Base-by-base conservation (phyloP, 2,329 filamentous ascomycete genomes). In the Ambrosiella cleistominuta region DNA sequence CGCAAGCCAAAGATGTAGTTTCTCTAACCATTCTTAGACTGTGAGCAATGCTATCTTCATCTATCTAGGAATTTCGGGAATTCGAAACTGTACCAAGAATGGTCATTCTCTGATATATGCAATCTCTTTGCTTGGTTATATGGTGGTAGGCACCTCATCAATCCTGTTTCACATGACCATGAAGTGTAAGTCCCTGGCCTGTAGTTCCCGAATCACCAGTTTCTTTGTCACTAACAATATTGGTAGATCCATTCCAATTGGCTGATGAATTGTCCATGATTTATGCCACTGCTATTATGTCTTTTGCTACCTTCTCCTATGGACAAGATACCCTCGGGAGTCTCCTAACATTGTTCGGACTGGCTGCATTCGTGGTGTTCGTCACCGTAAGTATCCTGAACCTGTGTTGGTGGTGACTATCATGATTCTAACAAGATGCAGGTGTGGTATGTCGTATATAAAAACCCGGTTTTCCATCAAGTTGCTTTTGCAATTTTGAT, bases 41-140 rank as follows among this genome's bases (percentile, higher is more conserved):
- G 65, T 90, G 38, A 95, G 88, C 39, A 95, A 95, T 68, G 68
- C 86, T 2, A 72, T 93, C 27, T 95, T 95, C 69, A 75, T 95
- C 64, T 86, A 77, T 68, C 77, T 95, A 17, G 88, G 88, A 7
- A 70, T 80, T 63, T 85, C 83, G 66, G 90, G 90, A 27, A 80
- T 93, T 62, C 71, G 74, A 57, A 88, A 82, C 68, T 94, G 88
- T 68, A 66, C 84, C 44, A 76, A 75, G 62, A 76, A 94, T 69
- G 75, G 76, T 13, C 88, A 95, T 69, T 85, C 88, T 58, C 72
- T 70, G 12, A 83, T 95, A 60, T 95, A 94, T 70, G 66, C 85
- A 54, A 72, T 94, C 2, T 76, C 71, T n/a, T 78, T 72, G 58
- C 53, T 75, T 13, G 77, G 77, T 27, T 80, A 79, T 63, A 69